Evolutionary conservation across 352 stramenopile genomes (phyloP).

Genomic region (Paralagenidium karlingii): DNA sequence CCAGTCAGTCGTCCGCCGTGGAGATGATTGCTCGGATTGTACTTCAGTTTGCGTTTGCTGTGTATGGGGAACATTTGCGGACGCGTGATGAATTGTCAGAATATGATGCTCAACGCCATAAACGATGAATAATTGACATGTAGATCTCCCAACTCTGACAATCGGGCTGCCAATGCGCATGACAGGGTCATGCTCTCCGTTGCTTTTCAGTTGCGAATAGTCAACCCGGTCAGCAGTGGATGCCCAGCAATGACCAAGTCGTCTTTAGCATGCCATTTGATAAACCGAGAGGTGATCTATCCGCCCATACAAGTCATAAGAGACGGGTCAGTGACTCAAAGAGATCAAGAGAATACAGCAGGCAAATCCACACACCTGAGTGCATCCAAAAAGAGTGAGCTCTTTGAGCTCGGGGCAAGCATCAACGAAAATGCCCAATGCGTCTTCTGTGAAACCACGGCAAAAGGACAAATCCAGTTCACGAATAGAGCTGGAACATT

Average conservation of each 20-base stretch:
- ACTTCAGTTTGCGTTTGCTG: too few relatives aligned
- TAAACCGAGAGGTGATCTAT: constrained; percentile 56
- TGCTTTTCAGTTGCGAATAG: too few relatives aligned
- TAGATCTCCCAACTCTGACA: too few relatives aligned
- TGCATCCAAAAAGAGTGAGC: constrained; percentile 63
- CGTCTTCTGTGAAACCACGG: constrained; percentile 51
- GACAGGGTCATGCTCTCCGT: too few relatives aligned
- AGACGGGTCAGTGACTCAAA: neutral
- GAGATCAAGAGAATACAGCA: neutral
- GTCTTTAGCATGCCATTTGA: constrained; percentile 52
- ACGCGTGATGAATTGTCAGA: too few relatives aligned
- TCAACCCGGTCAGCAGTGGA: constrained; percentile 58
- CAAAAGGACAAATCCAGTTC: constrained; percentile 72
- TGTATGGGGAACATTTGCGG: too few relatives aligned
- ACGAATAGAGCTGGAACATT: constrained; percentile 24
- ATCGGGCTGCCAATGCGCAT: too few relatives aligned
- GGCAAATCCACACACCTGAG: constrained; percentile 22
- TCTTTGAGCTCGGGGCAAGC: constrained; percentile 21
- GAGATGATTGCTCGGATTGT: too few relatives aligned
- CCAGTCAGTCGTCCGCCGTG: too few relatives aligned
- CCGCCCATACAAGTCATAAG: neutral
- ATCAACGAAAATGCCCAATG: constrained; percentile 46
- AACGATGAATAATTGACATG: too few relatives aligned
- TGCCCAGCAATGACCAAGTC: constrained; percentile 51
- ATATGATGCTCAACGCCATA: too few relatives aligned